These are phyloP conservation scores for Sugiyamaella castrensis DNA, from an alignment of 1,139 yeast genomes.

Conservation along the genomic window DNA sequence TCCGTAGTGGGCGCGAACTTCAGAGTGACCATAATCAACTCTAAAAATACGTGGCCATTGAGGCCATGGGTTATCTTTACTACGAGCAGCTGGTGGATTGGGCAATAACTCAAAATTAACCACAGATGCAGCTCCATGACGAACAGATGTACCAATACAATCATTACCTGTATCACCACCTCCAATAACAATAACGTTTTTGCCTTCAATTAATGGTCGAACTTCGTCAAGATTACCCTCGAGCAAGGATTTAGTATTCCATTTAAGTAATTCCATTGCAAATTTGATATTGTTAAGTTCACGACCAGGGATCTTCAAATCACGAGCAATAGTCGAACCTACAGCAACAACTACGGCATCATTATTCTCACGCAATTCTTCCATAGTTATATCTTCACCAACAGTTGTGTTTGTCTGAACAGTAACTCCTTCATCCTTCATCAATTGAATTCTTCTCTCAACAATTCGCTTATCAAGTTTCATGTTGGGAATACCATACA, in stretches of 20 bases:
- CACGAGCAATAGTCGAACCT: constrained; percentile 96
- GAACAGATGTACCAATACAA: constrained; percentile 95
- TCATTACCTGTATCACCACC: constrained; percentile 99
- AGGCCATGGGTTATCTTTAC: constrained; percentile 99
- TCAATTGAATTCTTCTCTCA: constrained; percentile 85
- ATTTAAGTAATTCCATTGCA: constrained; percentile 89
- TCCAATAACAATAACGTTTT: constrained; percentile 93
- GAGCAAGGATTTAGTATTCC: constrained; percentile 86
- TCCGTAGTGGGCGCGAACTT: constrained; percentile 91
- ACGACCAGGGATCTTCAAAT: constrained; percentile 91
- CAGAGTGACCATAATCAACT: constrained; percentile 96
- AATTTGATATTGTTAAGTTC: constrained; percentile 83
- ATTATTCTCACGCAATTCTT: constrained; percentile 57
- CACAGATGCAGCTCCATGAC: constrained; percentile 97
- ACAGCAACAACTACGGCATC: constrained; percentile 93
- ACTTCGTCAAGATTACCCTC: constrained; percentile 79
- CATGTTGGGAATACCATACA: constrained; percentile 99
- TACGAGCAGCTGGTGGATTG: constrained; percentile 80
- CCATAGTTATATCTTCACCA: constrained; percentile 74
- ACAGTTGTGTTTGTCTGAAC: constrained; percentile 74
- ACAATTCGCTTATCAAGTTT: constrained; percentile 91
- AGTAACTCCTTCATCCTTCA: constrained; percentile 86
- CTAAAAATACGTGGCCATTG: constrained; percentile 99
- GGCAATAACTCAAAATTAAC: constrained; percentile 93
- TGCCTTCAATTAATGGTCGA: constrained; percentile 69